phyloP scores from a whole-genome alignment of 495 filamentous ascomycete species.

The Letharia columbiana region DNA sequence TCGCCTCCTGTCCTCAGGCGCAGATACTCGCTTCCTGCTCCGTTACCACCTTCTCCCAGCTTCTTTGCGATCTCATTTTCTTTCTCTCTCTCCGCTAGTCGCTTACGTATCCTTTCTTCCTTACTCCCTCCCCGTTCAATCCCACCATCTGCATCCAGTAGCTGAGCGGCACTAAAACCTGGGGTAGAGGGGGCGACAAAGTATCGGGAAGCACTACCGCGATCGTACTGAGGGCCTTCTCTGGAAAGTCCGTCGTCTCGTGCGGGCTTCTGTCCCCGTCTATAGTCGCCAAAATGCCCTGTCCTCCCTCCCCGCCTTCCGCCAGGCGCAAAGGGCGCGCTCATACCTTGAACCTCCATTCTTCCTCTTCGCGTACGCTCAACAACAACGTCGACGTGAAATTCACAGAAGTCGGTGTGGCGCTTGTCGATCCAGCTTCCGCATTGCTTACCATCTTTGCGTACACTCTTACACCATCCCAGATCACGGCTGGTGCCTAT shows the following conservation, averaged over 20 bases:
- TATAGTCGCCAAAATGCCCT: slow-evolving; percentile 39
- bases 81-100: slow-evolving; percentile 61
- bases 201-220: slow-evolving; percentile 46
- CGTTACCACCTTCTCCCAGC: slow-evolving; percentile 54
- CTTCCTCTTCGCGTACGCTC: slow-evolving; percentile 59
- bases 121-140: slow-evolving; percentile 43
- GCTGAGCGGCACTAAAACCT: slow-evolving; percentile 46
- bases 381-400: slow-evolving; percentile 73
- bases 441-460: slow-evolving; percentile 76
- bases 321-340: slow-evolving; percentile 37
- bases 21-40: slow-evolving; percentile 72
- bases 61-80: slow-evolving; percentile 73
- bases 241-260: slow-evolving; percentile 32
- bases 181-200: slow-evolving; percentile 39
- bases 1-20: slow-evolving; percentile 29
- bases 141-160: slow-evolving; percentile 62
- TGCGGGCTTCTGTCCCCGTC: slow-evolving; percentile 26
- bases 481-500: slow-evolving; percentile 79
- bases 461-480: slow-evolving; percentile 75
- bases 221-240: slow-evolving; percentile 52
- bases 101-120: slow-evolving; percentile 59
- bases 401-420: slow-evolving; percentile 88
- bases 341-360: slow-evolving; percentile 67
- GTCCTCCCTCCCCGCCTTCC: slow-evolving; percentile 39
- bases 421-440: slow-evolving; percentile 76